Conservation (phyloP, 2,329 filamentous ascomycete genomes). For the Leptographium flavum region DNA sequence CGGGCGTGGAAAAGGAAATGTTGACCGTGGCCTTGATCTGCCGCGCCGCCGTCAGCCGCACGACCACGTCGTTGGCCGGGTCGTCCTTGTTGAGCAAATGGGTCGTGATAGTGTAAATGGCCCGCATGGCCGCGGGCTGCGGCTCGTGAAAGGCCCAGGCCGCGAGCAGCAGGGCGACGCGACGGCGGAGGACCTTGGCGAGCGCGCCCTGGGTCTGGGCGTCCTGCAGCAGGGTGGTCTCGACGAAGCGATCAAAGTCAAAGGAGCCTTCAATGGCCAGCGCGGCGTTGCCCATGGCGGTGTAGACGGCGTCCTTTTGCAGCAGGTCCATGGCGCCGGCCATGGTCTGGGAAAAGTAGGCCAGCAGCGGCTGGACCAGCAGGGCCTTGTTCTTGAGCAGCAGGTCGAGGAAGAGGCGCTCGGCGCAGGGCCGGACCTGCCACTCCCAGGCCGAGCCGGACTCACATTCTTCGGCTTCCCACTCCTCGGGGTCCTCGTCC, state of each 20-base stretch:
- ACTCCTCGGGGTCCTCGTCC: constrained; percentile 90
- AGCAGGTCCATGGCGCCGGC: constrained; percentile 53
- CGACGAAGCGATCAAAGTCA: constrained; percentile 72
- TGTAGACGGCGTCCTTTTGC: constrained; percentile 89
- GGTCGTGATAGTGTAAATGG: constrained; percentile 80
- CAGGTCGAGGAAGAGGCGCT: constrained; percentile 86
- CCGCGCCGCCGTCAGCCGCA: constrained; percentile 78
- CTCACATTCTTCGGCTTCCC: constrained; percentile 82
- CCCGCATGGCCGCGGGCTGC: constrained; percentile 48
- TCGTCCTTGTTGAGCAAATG: constrained; percentile 70
- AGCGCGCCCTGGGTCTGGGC: constrained; percentile 47
- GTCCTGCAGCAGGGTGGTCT: constrained; percentile 62
- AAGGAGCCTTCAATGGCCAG: constrained; percentile 59
- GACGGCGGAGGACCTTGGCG: constrained; percentile 72
- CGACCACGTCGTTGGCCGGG: constrained; percentile 74
- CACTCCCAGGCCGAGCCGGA: constrained; percentile 81
- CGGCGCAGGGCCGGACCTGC: constrained; percentile 79
- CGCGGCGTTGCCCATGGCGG: constrained; percentile 75
- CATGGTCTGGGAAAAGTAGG: constrained; percentile 69
- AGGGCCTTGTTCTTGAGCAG: constrained; percentile 78
- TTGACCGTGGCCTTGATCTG: constrained; percentile 70
- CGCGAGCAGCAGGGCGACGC: constrained; percentile 77
- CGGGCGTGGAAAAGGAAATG: constrained; percentile 60
- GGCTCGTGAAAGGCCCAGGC: constrained; percentile 80
- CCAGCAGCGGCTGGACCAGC: constrained; percentile 62